Conservation (phyloP, 2,329 filamentous ascomycete species). For the Botryosphaeria dothidea region DNA sequence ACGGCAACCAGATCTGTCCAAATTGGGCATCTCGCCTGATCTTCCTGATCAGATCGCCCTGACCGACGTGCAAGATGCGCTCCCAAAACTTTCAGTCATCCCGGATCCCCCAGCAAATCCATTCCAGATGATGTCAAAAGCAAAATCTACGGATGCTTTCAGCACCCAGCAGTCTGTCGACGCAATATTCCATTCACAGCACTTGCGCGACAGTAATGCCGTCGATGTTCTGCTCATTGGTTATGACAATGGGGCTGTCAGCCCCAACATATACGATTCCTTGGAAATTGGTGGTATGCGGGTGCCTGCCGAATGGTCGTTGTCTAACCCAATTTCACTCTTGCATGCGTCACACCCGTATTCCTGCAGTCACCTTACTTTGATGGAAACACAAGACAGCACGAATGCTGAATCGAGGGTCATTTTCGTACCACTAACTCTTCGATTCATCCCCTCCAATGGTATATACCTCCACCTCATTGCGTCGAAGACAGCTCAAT, state of each 20-base stretch:
- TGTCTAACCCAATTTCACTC: conserved; percentile 51
- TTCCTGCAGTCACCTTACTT: conserved; percentile 73
- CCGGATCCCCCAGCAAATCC: conserved; percentile 35
- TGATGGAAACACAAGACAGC: conserved; percentile 54
- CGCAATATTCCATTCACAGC: conserved; percentile 41
- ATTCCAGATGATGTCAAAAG: conserved; percentile 27
- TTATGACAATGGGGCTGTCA: conserved; percentile 68
- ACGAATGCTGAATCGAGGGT: conserved; percentile 32
- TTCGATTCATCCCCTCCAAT: conserved; percentile 78
- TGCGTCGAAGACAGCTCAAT: conserved; percentile 80
- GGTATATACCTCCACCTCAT: conserved; percentile 81
- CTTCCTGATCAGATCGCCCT: conserved; percentile 41
- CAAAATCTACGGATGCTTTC: conserved; percentile 38
- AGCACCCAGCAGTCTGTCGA: conserved; percentile 43
- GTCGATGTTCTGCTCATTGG: conserved; percentile 79
- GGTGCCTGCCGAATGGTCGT: conserved; percentile 45
- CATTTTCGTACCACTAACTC: conserved; percentile 66
- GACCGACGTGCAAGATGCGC: conserved; percentile 40
- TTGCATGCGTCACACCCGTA: conserved; percentile 71
- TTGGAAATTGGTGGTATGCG: conserved; percentile 73
- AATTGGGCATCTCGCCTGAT: conserved; percentile 38
- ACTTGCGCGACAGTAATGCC: conserved; percentile 67
- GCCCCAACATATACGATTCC: conserved; percentile 82
- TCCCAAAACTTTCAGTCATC: conserved; percentile 41
- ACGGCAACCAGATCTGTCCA: conserved; percentile 34